A percentile compares a stretch with the other conserved stretches of the same genome.
Evolutionary conservation across 352 stramenopile species (phyloP).

Genomic region (Elongisporangium undulatum): DNA sequence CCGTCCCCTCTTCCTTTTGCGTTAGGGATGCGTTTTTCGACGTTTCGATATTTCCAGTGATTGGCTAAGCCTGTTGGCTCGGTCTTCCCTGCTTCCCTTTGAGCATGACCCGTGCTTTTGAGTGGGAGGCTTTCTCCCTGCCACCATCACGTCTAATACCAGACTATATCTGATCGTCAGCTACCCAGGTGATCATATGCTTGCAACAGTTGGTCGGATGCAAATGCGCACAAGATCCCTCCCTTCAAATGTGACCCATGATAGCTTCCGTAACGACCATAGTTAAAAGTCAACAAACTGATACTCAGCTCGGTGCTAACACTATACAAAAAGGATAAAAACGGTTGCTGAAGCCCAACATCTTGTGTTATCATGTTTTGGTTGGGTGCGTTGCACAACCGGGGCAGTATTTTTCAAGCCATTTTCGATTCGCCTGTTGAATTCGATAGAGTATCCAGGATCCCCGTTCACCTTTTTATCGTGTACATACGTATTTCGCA

Average conservation of each 20-base stretch:
- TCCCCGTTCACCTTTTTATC: neutral
- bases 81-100: neutral
- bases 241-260: neutral
- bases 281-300: neutral
- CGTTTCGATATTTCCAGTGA: neutral
- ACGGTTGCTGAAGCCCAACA: neutral
- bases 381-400: neutral
- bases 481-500: no score
- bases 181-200: neutral
- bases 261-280: neutral
- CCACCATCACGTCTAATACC: neutral
- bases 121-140: neutral
- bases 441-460: neutral
- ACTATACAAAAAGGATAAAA: no score
- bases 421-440: neutral
- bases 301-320: neutral
- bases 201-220: neutral
- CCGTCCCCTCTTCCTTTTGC: neutral
- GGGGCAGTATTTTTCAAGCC: neutral
- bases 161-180: neutral
- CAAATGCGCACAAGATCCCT: neutral
- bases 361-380: neutral
- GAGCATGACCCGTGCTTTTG: neutral
- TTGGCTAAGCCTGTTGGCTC: neutral
- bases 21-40: neutral